These are phyloP conservation scores for Dalbergia cochinchinensis DNA, from an alignment of 306 rosid genomes.

Conservation along the genomic window DNA sequence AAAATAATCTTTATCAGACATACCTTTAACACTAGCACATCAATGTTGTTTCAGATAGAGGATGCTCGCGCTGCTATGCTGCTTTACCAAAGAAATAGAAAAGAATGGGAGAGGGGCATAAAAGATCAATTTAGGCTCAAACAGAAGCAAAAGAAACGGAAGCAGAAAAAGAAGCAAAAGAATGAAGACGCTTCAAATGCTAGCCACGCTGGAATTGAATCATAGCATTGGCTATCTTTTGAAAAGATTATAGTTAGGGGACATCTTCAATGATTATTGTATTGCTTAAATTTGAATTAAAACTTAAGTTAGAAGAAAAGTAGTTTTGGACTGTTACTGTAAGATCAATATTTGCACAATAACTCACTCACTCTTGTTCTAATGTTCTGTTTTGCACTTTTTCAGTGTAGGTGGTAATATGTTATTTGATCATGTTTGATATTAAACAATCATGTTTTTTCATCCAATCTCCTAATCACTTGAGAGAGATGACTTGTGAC, in stretches of 20 bases:
- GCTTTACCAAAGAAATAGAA: conserved; percentile 82
- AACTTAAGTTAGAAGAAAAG: conserved; percentile 15
- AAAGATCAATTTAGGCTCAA: conserved; percentile 68
- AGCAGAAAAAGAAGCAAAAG: conserved; percentile 68
- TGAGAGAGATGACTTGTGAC: no score
- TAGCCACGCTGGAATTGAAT: conserved; percentile 27
- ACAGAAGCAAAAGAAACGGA: conserved; percentile 77
- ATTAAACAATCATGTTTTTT: no score
- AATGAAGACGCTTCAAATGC: conserved; percentile 48
- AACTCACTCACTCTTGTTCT: background rate
- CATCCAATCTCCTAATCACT: no score
- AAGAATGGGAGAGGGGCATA: conserved; percentile 76
- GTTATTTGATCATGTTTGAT: background rate
- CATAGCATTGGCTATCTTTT: conserved; percentile 41
- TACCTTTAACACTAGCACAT: conserved; percentile 17
- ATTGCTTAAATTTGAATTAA: conserved; percentile 39
- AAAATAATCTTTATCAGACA: background rate
- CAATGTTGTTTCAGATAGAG: conserved; percentile 62
- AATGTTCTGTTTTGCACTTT: background rate
- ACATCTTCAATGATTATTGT: conserved; percentile 32
- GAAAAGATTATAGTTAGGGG: conserved; percentile 12
- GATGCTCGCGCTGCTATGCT: conserved; percentile 96
- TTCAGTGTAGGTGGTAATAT: background rate
- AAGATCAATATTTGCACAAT: conserved; percentile 10
- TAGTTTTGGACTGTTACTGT: conserved; percentile 3